A percentile compares a stretch with the other conserved stretches of the same genome.
Conservation (phyloP, 2,329 filamentous ascomycete genomes). For the Diplodia corticola region DNA sequence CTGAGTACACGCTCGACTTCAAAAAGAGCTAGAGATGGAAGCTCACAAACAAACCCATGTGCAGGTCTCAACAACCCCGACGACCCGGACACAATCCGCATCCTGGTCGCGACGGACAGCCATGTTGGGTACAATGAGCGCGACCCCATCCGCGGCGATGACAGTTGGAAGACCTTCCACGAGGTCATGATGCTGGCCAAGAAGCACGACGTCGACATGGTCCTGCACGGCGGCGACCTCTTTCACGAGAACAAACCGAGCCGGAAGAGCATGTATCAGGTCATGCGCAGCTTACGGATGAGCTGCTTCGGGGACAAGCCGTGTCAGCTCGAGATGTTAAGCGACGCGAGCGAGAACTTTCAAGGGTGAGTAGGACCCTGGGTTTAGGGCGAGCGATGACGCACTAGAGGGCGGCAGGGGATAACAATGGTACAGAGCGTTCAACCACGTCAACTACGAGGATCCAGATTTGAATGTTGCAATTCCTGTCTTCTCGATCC, state of each 20-base stretch:
- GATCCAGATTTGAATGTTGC: constrained; percentile 96
- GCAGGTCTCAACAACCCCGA: constrained; percentile 33
- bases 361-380: constrained; percentile 55
- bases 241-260: constrained; percentile 99
- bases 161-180: constrained; percentile 95
- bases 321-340: constrained; percentile 91
- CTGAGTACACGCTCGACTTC: neutral
- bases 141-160: constrained; percentile 90
- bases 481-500: constrained; percentile 96
- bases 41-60: constrained; percentile 20
- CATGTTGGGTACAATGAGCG: constrained; percentile 97
- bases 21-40: neutral
- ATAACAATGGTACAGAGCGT: constrained; percentile 53
- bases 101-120: constrained; percentile 92
- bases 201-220: constrained; percentile 93
- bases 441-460: constrained; percentile 96
- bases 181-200: constrained; percentile 90
- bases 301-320: constrained; percentile 96
- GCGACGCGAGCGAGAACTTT: constrained; percentile 89
- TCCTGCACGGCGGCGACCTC: constrained; percentile 87
- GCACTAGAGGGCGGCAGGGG: neutral
- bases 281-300: constrained; percentile 90
- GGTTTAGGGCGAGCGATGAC: neutral
- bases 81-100: constrained; percentile 80
- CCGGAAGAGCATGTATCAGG: constrained; percentile 92